Conservation (phyloP, 371 early-diverging fungal genomes). For the Haplosporangium sp. region DNA sequence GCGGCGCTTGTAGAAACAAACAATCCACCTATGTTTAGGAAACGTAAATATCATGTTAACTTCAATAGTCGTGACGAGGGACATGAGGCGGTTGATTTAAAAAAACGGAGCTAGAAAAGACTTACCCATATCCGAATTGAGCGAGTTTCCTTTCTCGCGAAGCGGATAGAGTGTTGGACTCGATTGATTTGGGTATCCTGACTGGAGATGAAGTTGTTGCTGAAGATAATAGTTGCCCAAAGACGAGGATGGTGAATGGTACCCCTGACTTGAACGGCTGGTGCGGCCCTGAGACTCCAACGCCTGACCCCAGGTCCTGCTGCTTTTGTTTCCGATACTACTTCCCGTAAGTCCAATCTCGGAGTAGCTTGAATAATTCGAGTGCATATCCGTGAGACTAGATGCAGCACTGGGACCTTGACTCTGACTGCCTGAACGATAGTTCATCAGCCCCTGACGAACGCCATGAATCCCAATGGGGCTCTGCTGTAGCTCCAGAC, state of each 20-base stretch:
- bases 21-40: not conserved
- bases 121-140: conserved; percentile 5
- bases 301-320: conserved; percentile 3
- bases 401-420: conserved; percentile 14
- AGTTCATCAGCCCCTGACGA: not conserved
- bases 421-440: not conserved
- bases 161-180: not conserved
- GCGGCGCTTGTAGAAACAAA: not conserved
- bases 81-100: not conserved
- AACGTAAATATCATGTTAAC: not conserved
- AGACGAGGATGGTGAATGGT: conserved; percentile 14
- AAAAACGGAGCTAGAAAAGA: not conserved
- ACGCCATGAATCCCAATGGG: conserved; percentile 18
- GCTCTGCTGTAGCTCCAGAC: conserved; percentile 8
- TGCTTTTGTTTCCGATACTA: not conserved
- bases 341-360: conserved; percentile 10
- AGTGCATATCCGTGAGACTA: conserved; percentile 15
- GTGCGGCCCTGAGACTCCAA: conserved; percentile 12
- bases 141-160: not conserved
- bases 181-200: not conserved
- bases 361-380: conserved; percentile 30
- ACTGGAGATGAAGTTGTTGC: not conserved
- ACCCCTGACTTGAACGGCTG: conserved; percentile 12
- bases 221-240: not conserved
- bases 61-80: too few relatives aligned